phyloP scores from a whole-genome alignment of 768 basidiomycete genomes.

The Lactarius sanguifluus region DNA sequence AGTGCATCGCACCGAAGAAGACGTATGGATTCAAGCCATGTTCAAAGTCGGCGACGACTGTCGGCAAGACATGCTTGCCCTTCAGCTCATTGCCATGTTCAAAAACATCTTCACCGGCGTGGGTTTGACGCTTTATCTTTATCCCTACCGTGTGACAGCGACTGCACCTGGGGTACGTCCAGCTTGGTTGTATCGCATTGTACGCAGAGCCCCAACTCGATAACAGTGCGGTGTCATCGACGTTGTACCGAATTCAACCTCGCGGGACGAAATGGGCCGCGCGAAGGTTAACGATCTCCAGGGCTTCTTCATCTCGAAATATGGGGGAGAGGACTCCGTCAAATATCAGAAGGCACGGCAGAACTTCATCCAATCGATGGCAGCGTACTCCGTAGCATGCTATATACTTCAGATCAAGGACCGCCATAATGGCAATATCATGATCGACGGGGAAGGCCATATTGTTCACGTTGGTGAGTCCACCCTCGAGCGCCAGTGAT shows the following conservation, averaged over 20 bases:
- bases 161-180: conserved; percentile 86
- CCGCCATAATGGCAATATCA: conserved; percentile 98
- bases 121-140: conserved; percentile 88
- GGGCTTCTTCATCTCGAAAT: conserved; percentile 91
- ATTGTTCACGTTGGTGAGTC: conserved; percentile 90
- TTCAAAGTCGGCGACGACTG: conserved; percentile 99
- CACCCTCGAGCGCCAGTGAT: neutral
- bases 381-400: conserved; percentile 96
- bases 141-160: conserved; percentile 95
- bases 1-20: conserved; percentile 49
- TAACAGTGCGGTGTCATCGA: conserved; percentile 94
- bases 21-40: conserved; percentile 97
- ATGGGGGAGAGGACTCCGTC: conserved; percentile 86
- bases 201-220: conserved; percentile 10
- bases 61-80: conserved; percentile 94
- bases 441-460: conserved; percentile 98
- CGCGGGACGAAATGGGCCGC: conserved; percentile 98
- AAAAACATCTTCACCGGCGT: conserved; percentile 93
- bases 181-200: neutral
- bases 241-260: conserved; percentile 96
- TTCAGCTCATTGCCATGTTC: conserved; percentile 99
- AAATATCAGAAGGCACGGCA: conserved; percentile 89
- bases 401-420: conserved; percentile 99
- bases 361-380: conserved; percentile 99
- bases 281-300: conserved; percentile 96